A percentile compares a stretch with the other conserved stretches of the same genome.
These are phyloP conservation scores for Eutypella sp. DNA, from an alignment of 2,329 filamentous ascomycete species.

Conservation along the genomic window DNA sequence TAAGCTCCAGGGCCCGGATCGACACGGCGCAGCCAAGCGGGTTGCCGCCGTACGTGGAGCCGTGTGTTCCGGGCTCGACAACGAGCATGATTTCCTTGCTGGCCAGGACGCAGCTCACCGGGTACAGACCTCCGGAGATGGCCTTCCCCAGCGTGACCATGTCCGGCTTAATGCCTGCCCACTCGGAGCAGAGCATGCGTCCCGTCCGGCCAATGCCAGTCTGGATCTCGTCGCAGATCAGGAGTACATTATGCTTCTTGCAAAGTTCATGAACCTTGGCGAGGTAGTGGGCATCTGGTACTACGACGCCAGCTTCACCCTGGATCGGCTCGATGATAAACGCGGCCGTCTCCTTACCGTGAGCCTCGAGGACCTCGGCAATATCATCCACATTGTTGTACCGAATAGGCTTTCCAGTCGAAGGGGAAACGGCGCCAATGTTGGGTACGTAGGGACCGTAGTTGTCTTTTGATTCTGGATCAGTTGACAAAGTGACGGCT, in stretches of 20 bases:
- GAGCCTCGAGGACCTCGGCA: conserved; percentile 70
- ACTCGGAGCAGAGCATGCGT: conserved; percentile 88
- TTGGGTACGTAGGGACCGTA: conserved; percentile 94
- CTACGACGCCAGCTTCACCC: conserved; percentile 94
- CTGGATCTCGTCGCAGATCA: conserved; percentile 98
- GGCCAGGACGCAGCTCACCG: conserved; percentile 88
- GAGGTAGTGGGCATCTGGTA: conserved; percentile 87
- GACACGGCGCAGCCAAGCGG: conserved; percentile 92
- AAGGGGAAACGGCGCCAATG: conserved; percentile 71
- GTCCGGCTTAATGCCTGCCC: conserved; percentile 92
- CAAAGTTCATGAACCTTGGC: conserved; percentile 75
- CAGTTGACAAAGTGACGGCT: conserved; percentile 90
- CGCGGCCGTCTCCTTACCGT: conserved; percentile 81
- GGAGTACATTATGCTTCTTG: conserved; percentile 88
- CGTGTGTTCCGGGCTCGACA: conserved; percentile 92
- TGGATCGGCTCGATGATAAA: conserved; percentile 97
- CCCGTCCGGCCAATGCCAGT: conserved; percentile 95
- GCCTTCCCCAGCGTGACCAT: conserved; percentile 94
- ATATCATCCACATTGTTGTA: conserved; percentile 84
- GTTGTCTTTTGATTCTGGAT: conserved; percentile 92
- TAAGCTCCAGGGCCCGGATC: conserved; percentile 88
- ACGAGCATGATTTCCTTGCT: conserved; percentile 92
- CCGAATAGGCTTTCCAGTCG: conserved; percentile 70
- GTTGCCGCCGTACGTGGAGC: conserved; percentile 97
- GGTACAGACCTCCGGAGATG: conserved; percentile 97